Evolutionary conservation across 805 yeast genomes (phyloP).

Genomic region (Grigorovia humatica): DNA sequence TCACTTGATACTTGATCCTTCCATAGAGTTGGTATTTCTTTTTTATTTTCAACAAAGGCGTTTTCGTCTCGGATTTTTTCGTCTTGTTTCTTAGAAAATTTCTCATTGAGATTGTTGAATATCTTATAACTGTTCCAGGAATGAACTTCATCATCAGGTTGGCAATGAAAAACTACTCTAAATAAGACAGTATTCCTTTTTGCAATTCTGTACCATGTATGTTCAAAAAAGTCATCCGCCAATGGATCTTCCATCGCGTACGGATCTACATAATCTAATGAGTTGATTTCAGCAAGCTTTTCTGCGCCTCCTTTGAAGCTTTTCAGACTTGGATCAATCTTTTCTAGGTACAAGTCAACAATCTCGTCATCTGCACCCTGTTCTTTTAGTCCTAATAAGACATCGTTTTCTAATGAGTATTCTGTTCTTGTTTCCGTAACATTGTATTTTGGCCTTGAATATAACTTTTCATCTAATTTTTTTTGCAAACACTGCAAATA

Average conservation of each 20-base stretch:
- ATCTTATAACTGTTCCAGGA: constrained; percentile 86
- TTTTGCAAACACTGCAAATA: constrained; percentile 60
- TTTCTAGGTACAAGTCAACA: constrained; percentile 22
- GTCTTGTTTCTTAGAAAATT: constrained; percentile 35
- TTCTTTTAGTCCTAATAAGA: constrained; percentile 9
- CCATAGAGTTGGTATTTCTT: not conserved
- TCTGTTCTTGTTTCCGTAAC: not conserved
- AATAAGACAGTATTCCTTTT: constrained; percentile 71
- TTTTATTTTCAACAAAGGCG: not conserved
- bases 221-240: constrained; percentile 71
- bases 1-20: not conserved
- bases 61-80: not conserved
- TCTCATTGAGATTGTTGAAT: constrained; percentile 47
- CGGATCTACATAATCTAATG: constrained; percentile 63
- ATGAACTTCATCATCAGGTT: constrained; percentile 86
- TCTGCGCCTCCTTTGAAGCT: not conserved
- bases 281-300: not conserved
- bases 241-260: constrained; percentile 83
- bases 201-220: constrained; percentile 76
- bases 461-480: constrained; percentile 32
- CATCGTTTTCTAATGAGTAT: not conserved
- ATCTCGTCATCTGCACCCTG: constrained; percentile 24
- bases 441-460: constrained; percentile 1
- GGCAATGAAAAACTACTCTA: constrained; percentile 81
- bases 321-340: constrained; percentile 14